These are phyloP conservation scores for Gloeostereum incarnatum DNA, from an alignment of 768 basidiomycete species.

Conservation along the genomic window DNA sequence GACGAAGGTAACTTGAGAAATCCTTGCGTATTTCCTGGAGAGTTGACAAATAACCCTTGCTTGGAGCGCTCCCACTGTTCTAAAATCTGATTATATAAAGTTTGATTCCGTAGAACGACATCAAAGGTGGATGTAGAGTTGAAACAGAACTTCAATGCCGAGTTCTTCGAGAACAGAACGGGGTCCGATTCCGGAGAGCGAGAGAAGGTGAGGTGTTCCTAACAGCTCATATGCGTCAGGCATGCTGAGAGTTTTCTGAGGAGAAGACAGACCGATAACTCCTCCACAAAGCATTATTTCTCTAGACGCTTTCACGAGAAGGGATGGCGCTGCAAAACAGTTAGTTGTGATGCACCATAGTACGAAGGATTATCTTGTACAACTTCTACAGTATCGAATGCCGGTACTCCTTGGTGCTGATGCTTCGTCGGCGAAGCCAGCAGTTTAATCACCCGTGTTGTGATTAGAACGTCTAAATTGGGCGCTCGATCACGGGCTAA, in stretches of 20 bases:
- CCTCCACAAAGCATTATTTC: constrained; percentile 30
- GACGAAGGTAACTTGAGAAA: background rate
- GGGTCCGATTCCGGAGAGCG: constrained; percentile 11
- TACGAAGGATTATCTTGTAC: too few species aligned
- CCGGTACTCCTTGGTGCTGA: too few species aligned
- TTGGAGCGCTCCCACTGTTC: constrained; percentile 8
- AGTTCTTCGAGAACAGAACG: constrained; percentile 1
- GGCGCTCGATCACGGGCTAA: constrained; percentile 8
- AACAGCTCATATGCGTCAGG: too few species aligned
- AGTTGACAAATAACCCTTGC: constrained; percentile 9
- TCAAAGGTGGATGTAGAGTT: constrained; percentile 9
- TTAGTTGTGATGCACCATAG: too few species aligned
- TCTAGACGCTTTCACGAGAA: constrained; percentile 24
- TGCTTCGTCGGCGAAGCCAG: too few species aligned
- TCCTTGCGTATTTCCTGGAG: constrained; percentile 3
- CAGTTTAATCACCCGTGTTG: constrained; percentile 4
- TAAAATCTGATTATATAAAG: constrained; percentile 2
- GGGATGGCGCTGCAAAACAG: too few species aligned
- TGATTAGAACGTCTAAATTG: constrained; percentile 11
- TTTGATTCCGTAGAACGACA: constrained; percentile 4
- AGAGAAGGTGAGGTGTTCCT: constrained; percentile 12
- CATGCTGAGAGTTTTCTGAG: too few species aligned
- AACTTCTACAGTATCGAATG: too few species aligned
- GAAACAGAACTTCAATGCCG: constrained; percentile 3
- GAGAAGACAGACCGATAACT: too few species aligned